These are phyloP conservation scores for Hyphopichia burtonii DNA, from an alignment of 1,139 yeast species.

Conservation along the genomic window DNA sequence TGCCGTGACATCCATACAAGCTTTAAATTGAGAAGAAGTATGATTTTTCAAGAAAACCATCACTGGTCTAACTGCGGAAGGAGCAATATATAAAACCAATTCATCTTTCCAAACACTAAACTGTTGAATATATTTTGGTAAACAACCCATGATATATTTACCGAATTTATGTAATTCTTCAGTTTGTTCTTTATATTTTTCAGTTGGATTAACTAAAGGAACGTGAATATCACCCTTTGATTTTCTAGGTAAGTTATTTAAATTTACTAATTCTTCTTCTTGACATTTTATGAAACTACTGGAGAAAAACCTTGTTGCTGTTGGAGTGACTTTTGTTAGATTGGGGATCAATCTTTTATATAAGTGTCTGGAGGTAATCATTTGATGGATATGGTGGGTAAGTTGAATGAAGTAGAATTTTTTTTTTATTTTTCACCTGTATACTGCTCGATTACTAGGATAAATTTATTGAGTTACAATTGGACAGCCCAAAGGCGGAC, in stretches of 20 bases:
- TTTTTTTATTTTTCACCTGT: no score
- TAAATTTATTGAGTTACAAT: conserved; percentile 3
- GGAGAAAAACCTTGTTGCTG: conserved; percentile 9
- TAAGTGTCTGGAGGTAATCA: conserved; percentile 1
- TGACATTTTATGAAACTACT: conserved; percentile 8
- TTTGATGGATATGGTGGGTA: no score
- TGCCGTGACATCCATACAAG: conserved; percentile 80
- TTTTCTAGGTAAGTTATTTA: conserved; percentile 41
- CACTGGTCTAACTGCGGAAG: conserved; percentile 70
- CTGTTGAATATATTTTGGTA: conserved; percentile 83
- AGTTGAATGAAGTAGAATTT: no score
- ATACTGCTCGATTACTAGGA: background rate
- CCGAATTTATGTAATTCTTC: conserved; percentile 86
- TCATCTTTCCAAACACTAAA: conserved; percentile 92
- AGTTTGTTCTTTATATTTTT: conserved; percentile 62
- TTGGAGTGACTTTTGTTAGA: background rate
- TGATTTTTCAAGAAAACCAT: conserved; percentile 72
- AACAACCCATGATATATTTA: conserved; percentile 68
- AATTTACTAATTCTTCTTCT: conserved; percentile 35
- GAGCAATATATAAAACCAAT: conserved; percentile 73
- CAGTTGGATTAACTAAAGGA: conserved; percentile 77
- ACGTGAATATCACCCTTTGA: conserved; percentile 39
- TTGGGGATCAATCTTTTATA: conserved; percentile 1
- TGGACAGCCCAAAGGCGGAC: no score
- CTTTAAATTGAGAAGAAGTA: conserved; percentile 77